Evolutionary conservation across 108 stramenopile genomes (phyloP).

Genomic region (Cyclotella choctawhatcheeana): DNA sequence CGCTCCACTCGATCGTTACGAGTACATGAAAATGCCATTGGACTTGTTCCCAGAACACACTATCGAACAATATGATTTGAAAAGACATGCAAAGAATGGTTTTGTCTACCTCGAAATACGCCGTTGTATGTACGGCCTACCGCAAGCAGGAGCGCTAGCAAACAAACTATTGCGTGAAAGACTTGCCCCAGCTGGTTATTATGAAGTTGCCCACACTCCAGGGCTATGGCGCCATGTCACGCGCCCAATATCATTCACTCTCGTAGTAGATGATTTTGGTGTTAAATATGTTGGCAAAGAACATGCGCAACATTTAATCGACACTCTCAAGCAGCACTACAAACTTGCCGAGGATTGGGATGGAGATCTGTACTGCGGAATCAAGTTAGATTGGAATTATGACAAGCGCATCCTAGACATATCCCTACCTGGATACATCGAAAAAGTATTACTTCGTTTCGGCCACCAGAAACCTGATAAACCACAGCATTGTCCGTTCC

Average conservation of each 20-base stretch:
- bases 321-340: conserved; percentile 8
- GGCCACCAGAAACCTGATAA: neutral
- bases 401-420: conserved; percentile 22
- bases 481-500: neutral
- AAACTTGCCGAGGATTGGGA: conserved; percentile 10
- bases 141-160: conserved; percentile 49
- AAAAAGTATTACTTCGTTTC: neutral
- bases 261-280: conserved; percentile 64
- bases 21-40: conserved; percentile 15
- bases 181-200: conserved; percentile 37
- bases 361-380: conserved; percentile 9
- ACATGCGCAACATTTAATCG: conserved; percentile 13
- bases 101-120: conserved; percentile 29
- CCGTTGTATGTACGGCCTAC: conserved; percentile 51
- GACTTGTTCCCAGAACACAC: conserved; percentile 18
- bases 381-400: conserved; percentile 22
- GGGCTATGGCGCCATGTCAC: conserved; percentile 50
- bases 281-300: conserved; percentile 40
- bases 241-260: conserved; percentile 38
- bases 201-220: conserved; percentile 38
- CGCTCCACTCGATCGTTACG: neutral
- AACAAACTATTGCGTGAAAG: conserved; percentile 29
- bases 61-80: conserved; percentile 41
- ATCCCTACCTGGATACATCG: conserved; percentile 58
- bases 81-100: conserved; percentile 1